Evolutionary conservation across 345 rosid genomes (phyloP).

Genomic region (Lepidium sativum): DNA sequence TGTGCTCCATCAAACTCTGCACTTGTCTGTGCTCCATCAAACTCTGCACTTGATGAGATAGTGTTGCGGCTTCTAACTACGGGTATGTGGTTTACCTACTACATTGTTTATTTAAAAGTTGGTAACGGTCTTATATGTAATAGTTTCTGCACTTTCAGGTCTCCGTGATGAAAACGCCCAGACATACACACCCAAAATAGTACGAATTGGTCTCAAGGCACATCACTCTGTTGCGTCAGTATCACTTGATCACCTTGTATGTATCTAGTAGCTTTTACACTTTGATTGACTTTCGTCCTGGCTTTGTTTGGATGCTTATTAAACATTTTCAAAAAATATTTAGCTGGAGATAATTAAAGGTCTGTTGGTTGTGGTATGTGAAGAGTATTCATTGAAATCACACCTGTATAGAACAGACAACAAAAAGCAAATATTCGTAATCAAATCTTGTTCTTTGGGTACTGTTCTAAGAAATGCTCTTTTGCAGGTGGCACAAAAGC

Average conservation of each 20-base stretch:
- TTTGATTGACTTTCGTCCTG: neutral
- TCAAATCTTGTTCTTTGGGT: neutral
- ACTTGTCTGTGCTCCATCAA: constrained; percentile 84
- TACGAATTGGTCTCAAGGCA: constrained; percentile 87
- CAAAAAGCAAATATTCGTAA: no score
- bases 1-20: constrained; percentile 96
- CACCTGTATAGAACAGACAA: no score
- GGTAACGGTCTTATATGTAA: constrained; percentile 9
- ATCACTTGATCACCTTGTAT: constrained; percentile 80
- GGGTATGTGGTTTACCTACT: constrained; percentile 38
- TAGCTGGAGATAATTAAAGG: neutral
- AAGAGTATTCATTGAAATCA: neutral
- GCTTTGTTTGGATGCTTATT: neutral
- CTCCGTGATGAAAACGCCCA: constrained; percentile 69
- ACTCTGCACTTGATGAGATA: constrained; percentile 98
- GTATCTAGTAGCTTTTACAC: constrained; percentile 21
- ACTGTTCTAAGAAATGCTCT: constrained; percentile 7
- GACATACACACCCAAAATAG: constrained; percentile 73
- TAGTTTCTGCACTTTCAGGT: constrained; percentile 37
- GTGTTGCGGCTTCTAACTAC: constrained; percentile 69
- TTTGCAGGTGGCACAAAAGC: constrained; percentile 71
- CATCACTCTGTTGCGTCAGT: constrained; percentile 75
- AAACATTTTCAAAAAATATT: neutral
- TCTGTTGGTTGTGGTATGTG: neutral
- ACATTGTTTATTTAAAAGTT: neutral